Conservation (phyloP, 164 flowering plant genomes). For the Magnolia sinica region DNA sequence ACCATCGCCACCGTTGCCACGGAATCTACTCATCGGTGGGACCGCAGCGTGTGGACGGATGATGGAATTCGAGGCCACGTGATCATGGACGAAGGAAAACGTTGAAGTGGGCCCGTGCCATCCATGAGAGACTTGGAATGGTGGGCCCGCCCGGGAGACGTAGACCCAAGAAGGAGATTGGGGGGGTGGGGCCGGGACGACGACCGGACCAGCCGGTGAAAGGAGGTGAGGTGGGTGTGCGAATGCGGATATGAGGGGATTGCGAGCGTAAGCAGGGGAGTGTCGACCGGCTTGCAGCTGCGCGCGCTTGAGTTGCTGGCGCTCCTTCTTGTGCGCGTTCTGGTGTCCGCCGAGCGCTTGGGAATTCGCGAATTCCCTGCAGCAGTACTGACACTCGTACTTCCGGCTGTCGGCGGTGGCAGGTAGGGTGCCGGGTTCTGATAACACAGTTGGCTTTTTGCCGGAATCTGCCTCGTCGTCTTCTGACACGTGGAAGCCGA, state of each 20-base stretch:
- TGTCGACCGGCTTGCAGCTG: slow-evolving; percentile 65
- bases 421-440: slow-evolving; percentile 31
- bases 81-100: neutral
- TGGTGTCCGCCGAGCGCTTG: slow-evolving; percentile 99
- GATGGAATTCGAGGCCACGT: neutral
- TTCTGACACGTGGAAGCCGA: slow-evolving; percentile 68
- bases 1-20: slow-evolving; percentile 34
- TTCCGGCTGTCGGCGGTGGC: slow-evolving; percentile 51
- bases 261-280: slow-evolving; percentile 51
- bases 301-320: slow-evolving; percentile 85
- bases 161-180: slow-evolving; percentile 49
- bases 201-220: slow-evolving; percentile 24
- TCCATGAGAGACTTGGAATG: slow-evolving; percentile 59
- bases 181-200: slow-evolving; percentile 25
- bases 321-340: slow-evolving; percentile 93
- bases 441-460: slow-evolving; percentile 31
- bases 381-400: slow-evolving; percentile 95
- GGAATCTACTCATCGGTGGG: slow-evolving; percentile 56
- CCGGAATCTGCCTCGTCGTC: slow-evolving; percentile 46
- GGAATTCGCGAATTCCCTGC: slow-evolving; percentile 86
- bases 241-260: slow-evolving; percentile 61
- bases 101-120: slow-evolving; percentile 17
- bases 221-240: slow-evolving; percentile 63
- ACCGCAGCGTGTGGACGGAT: slow-evolving; percentile 9
- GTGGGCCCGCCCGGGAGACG: slow-evolving; percentile 39